Conservation (phyloP, 805 yeast genomes). For the Pichia deserticola region DNA sequence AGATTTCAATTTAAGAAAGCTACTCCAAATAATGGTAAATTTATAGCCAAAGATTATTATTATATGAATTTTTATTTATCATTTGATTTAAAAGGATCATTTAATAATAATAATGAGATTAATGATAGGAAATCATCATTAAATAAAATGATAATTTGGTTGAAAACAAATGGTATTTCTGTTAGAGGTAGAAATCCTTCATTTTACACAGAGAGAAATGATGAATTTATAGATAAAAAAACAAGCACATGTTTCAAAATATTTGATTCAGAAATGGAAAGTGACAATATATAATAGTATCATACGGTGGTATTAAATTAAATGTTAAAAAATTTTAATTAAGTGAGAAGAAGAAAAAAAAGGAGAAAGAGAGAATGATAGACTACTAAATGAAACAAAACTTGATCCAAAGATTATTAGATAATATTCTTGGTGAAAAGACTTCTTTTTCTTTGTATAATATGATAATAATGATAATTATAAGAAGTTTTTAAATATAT, state of each 20-base stretch:
- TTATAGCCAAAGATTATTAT: conserved; percentile 38
- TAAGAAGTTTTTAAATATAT: too few species aligned
- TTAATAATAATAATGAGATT: not conserved
- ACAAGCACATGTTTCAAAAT: not conserved
- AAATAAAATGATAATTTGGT: not conserved
- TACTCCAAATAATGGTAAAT: conserved; percentile 45
- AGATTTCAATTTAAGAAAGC: conserved; percentile 44
- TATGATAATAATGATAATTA: too few species aligned
- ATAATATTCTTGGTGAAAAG: too few species aligned
- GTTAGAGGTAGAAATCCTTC: conserved; percentile 58
- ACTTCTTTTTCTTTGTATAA: too few species aligned
- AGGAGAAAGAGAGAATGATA: too few species aligned
- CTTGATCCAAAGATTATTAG: too few species aligned
- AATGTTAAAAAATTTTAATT: too few species aligned
- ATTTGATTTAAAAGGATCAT: not conserved
- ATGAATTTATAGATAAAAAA: conserved; percentile 30
- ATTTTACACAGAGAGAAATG: conserved; percentile 49
- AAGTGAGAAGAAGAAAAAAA: too few species aligned
- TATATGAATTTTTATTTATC: conserved; percentile 22
- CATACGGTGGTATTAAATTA: too few species aligned
- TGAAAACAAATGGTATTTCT: conserved; percentile 39
- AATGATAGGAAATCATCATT: conserved; percentile 1
- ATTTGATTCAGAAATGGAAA: not conserved
- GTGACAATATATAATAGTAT: not conserved
- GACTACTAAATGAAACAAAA: too few species aligned